Base-by-base conservation (phyloP, 306 rosid species). In the Sphenostylis stenocarpa region DNA sequence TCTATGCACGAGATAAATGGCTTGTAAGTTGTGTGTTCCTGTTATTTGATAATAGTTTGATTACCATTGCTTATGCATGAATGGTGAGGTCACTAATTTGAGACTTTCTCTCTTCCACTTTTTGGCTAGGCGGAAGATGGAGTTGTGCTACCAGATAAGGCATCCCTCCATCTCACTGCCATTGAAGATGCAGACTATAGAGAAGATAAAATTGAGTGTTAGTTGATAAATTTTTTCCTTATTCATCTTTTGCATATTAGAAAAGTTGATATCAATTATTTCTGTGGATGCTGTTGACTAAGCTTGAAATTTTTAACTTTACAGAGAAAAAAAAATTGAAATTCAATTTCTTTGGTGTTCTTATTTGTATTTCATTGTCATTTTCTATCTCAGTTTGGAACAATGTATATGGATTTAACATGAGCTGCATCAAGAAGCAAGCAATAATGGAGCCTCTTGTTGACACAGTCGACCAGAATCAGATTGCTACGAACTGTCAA, bases 1-100 rank as follows among this genome's bases (percentile, higher is more conserved):
- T 96, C 20, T 88, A 85, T 88, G 99, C 99, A 70, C 99, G 98
- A 33, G 99, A 96, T 82, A 96, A 96, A 84, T 96, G 99, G 99
- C 97, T 96, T 70, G 99, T 96, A 78, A 88, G 99, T 88, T 28
- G 53, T 2, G 11, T 21, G 13, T 36, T 20, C 41, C 43, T 33
- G 28, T 5, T 60, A 33, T 51, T 38, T 38, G 43, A 38, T 52
- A 65, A 44, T 68, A 14, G n/a, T 28, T 49, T 34, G 49, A 20
- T 72, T 20, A 26, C 17, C 51, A 23, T 75, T 51, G 20, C 67
- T n/a, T n/a, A 21, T 45, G 8, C 38, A 34, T 26, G 67, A 72
- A 34, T 60, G 23, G 33, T 13, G 20, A 60, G 67, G 71, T 15
- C 16, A 19, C 41, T 6, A 55, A 16, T 34, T 52, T 77, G 53